Conservation (phyloP, 805 yeast species). For the Candida pini region DNA sequence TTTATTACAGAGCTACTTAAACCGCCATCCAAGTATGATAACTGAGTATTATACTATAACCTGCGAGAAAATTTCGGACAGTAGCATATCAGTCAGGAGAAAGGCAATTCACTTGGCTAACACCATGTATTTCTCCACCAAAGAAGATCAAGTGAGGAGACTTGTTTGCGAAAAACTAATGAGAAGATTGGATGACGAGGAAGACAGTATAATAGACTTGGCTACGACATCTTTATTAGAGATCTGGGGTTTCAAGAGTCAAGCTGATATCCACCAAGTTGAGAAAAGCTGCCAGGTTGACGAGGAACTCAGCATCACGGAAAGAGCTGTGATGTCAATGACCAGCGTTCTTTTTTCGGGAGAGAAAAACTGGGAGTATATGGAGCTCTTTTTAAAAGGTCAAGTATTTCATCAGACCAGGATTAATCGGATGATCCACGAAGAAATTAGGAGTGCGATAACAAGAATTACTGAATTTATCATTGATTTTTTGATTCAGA, state of each 20-base stretch:
- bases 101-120: conserved; percentile 50
- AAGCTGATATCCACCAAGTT: neutral
- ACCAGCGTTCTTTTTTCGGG: too few relatives aligned
- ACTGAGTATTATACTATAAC: conserved; percentile 45
- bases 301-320: conserved; percentile 12
- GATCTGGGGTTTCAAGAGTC: conserved; percentile 34
- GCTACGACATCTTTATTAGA: conserved; percentile 34
- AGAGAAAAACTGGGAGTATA: conserved; percentile 36
- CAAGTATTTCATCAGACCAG: conserved; percentile 32
- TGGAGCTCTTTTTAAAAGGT: conserved; percentile 43
- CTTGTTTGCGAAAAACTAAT: conserved; percentile 48
- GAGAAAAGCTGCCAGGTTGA: conserved; percentile 1
- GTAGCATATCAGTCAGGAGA: conserved; percentile 59
- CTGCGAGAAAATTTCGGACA: conserved; percentile 47
- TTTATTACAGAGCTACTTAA: conserved; percentile 46
- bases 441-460: conserved; percentile 18
- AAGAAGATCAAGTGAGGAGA: conserved; percentile 28
- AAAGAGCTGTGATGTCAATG: conserved; percentile 36
- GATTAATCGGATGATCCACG: conserved; percentile 13
- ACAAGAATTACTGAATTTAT: conserved; percentile 29
- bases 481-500: conserved; percentile 32
- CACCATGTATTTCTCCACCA: conserved; percentile 37
- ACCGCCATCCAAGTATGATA: conserved; percentile 37
- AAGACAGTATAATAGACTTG: conserved; percentile 43
- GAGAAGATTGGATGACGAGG: conserved; percentile 63